Percentiles rank a stretch among this genome's conserved stretches.
These are phyloP conservation scores for Kluyveromyces marxianus DNA, from an alignment of 1,139 yeast species.

Conservation along the genomic window DNA sequence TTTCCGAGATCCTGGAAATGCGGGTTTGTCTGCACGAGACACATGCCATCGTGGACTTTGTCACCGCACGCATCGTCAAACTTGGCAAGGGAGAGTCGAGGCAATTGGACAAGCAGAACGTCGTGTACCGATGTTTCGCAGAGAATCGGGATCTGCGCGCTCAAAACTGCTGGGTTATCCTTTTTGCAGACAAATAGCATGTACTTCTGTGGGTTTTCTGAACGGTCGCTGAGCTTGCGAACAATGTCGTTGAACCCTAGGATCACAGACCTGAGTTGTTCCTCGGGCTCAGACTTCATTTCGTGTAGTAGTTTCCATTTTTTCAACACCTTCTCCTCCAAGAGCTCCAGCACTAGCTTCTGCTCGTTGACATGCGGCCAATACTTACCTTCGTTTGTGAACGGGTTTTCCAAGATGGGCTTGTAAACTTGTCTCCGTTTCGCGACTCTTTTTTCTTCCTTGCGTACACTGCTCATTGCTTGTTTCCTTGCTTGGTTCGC, in stretches of 20 bases:
- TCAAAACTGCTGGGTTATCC: constrained; percentile 21
- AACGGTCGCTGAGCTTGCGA: constrained; percentile 8
- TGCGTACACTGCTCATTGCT: constrained; percentile 15
- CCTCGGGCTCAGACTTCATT: constrained; percentile 16
- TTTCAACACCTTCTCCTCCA: constrained; percentile 17
- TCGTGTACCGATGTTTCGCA: constrained; percentile 15
- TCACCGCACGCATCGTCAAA: constrained; percentile 6
- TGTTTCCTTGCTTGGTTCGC: not conserved
- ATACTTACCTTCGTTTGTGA: constrained; percentile 20
- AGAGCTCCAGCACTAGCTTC: constrained; percentile 19
- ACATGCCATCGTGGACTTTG: constrained; percentile 17
- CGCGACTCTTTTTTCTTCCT: constrained; percentile 19
- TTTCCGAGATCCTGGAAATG: constrained; percentile 14
- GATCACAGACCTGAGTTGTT: constrained; percentile 5
- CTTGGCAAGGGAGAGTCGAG: constrained; percentile 16
- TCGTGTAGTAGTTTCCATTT: constrained; percentile 2
- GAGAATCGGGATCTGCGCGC: constrained; percentile 25
- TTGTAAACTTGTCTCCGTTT: constrained; percentile 26
- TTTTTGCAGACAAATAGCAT: constrained; percentile 25
- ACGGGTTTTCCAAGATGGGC: constrained; percentile 27
- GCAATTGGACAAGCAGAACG: constrained; percentile 24
- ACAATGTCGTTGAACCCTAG: constrained; percentile 21
- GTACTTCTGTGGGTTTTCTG: not conserved
- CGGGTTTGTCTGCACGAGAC: constrained; percentile 16
- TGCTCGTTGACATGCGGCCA: constrained; percentile 29